Conservation (phyloP, 2,329 filamentous ascomycete species). For the Ilyonectria destructans region DNA sequence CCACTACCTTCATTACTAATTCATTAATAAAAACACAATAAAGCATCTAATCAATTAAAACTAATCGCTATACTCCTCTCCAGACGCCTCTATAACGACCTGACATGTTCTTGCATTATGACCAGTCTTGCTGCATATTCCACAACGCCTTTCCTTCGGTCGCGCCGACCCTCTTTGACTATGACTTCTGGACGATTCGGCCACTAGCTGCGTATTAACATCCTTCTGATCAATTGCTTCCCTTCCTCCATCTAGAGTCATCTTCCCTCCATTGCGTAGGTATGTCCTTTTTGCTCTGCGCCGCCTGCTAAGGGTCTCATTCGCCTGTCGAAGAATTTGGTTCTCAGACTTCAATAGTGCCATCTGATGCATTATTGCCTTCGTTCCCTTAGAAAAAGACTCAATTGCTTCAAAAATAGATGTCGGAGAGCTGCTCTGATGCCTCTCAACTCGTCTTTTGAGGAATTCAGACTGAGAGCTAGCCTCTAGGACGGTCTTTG, state of each 20-base stretch:
- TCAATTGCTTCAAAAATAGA: neutral
- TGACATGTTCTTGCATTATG: too few species aligned
- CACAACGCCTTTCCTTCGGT: neutral
- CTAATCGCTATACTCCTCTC: neutral
- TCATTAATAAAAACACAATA: too few species aligned
- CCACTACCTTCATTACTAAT: too few species aligned
- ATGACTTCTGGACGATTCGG: neutral
- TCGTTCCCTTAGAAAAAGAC: neutral
- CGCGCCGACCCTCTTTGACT: neutral
- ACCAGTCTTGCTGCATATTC: too few species aligned
- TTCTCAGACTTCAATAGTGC: neutral
- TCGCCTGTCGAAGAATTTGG: slow-evolving; percentile 17
- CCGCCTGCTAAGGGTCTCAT: slow-evolving; percentile 22
- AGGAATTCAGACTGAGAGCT: neutral
- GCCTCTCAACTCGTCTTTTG: neutral
- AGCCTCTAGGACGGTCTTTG: neutral
- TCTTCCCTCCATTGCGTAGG: slow-evolving; percentile 1
- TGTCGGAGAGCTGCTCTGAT: neutral
- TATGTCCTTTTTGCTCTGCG: slow-evolving; percentile 13
- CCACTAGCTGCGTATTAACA: neutral
- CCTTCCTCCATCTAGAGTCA: neutral
- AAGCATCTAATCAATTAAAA: neutral
- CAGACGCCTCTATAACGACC: too few species aligned
- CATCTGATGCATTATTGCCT: slow-evolving; percentile 6
- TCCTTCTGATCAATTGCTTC: neutral